Percentiles rank a stretch among this genome's conserved stretches.
These are phyloP conservation scores for Sphagnum contortum DNA, from an alignment of 225 moss, liverwort and hornwort genomes.

Conservation along the genomic window DNA sequence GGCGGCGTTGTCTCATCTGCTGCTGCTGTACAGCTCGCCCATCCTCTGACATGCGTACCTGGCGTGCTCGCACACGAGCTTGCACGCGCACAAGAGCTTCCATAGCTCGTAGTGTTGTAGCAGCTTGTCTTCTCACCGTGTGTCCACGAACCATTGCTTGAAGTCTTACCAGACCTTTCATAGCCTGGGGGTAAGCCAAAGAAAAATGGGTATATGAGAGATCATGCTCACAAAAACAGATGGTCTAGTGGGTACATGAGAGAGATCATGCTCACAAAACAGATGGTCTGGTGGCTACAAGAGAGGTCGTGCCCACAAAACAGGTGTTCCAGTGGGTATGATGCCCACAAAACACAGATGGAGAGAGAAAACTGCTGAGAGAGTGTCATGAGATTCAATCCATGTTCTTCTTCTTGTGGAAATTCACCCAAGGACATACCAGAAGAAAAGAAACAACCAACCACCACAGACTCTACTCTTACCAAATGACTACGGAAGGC, in stretches of 20 bases:
- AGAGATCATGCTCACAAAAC: not conserved
- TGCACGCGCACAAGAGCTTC: constrained; percentile 60
- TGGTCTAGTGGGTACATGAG: no score
- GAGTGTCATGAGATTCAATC: no score
- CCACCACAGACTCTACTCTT: not conserved
- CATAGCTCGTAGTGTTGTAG: constrained; percentile 54
- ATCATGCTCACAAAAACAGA: no score
- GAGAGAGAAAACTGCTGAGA: no score
- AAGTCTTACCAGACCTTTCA: constrained; percentile 51
- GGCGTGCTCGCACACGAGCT: constrained; percentile 58
- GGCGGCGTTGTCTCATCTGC: constrained; percentile 47
- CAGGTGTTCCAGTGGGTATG: no score
- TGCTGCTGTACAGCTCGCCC: constrained; percentile 51
- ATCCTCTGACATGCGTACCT: constrained; percentile 58
- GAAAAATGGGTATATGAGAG: no score
- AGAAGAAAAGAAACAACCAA: not conserved
- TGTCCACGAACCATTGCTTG: constrained; percentile 55
- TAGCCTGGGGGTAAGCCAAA: constrained; percentile 15
- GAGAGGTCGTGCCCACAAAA: not conserved
- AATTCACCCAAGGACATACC: not conserved
- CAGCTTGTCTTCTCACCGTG: constrained; percentile 54
- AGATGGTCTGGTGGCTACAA: not conserved
- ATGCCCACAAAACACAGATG: no score
- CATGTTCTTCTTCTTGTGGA: not conserved
- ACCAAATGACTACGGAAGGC: constrained; percentile 56